Evolutionary conservation across 352 stramenopile species (phyloP), one percentile per base, ranked within the genome.

Genomic region (Globisporangium ultimum): DNA sequence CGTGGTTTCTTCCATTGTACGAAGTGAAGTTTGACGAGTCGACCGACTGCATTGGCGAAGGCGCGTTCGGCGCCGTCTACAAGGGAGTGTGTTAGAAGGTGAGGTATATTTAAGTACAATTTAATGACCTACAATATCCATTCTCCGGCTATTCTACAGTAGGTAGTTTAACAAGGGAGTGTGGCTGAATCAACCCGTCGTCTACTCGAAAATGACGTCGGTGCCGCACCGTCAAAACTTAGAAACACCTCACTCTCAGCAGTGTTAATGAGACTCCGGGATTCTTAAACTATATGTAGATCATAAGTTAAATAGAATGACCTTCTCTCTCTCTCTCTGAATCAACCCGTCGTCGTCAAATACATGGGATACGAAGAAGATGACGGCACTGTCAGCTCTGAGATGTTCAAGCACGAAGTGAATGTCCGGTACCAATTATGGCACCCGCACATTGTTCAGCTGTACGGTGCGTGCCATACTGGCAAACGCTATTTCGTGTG

Each of bases 281-380:
- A n/a, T n/a, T n/a, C n/a, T n/a, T n/a, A n/a, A n/a, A n/a, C n/a
- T n/a, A n/a, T n/a, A n/a, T n/a, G n/a, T n/a, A n/a, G n/a, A n/a
- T n/a, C n/a, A n/a, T n/a, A n/a, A n/a, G n/a, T n/a, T n/a, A n/a
- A n/a, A n/a, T n/a, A n/a, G n/a, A n/a, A n/a, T n/a, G n/a, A n/a
- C n/a, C n/a, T n/a, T n/a, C n/a, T n/a, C n/a, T n/a, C n/a, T n/a
- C n/a, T n/a, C n/a, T n/a, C n/a, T 21, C 48, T 53, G 22, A 22
- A 53, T 32, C 21, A 24, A 10, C 28, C 48, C 6, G 28, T 54
- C n/a, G 28, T 54, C 15, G 28, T 54, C 17, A 54, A 54, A 34
- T 54, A 43, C n/a, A 45, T 54, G 48, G 48, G 48, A 3, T 54
- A 42, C 48, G n/a, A 54, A 8, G 48, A 17, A 34, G 28, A 54